phyloP scores from a whole-genome alignment of 1,284 basidiomycete species.

The Pterulicium gracile region DNA sequence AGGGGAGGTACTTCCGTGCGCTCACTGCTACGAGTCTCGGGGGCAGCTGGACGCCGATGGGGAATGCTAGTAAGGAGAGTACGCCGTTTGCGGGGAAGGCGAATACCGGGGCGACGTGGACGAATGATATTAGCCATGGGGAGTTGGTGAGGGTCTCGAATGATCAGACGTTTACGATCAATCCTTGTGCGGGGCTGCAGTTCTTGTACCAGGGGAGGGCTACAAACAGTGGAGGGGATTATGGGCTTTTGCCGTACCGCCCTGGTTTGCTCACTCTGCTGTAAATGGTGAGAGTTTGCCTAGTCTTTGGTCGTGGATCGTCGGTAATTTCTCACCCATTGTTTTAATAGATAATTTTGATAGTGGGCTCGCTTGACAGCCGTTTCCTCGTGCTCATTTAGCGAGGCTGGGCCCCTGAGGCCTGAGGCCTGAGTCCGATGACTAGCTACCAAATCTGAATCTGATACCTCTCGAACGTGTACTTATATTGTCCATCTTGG shows the following conservation, averaged over 20 bases:
- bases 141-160: not conserved
- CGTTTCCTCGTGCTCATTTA: too few relatives aligned
- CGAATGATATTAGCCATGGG: not conserved
- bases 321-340: too few relatives aligned
- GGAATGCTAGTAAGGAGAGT: constrained; percentile 9
- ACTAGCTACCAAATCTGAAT: too few relatives aligned
- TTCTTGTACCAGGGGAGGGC: not conserved
- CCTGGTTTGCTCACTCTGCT: not conserved
- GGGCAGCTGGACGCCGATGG: constrained; percentile 12
- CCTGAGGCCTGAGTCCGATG: too few relatives aligned
- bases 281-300: too few relatives aligned
- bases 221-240: not conserved
- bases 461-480: too few relatives aligned
- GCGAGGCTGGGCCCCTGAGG: too few relatives aligned
- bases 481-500: too few relatives aligned
- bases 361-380: too few relatives aligned
- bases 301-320: too few relatives aligned
- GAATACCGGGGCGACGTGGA: not conserved
- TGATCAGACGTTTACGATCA: not conserved
- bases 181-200: not conserved
- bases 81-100: constrained; percentile 11
- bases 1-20: constrained; percentile 13
- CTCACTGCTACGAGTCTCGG: constrained; percentile 11
- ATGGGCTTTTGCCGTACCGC: not conserved
- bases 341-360: too few relatives aligned